phyloP scores from a whole-genome alignment of 1,284 basidiomycete genomes.

The Ceratobasidium sp. region DNA sequence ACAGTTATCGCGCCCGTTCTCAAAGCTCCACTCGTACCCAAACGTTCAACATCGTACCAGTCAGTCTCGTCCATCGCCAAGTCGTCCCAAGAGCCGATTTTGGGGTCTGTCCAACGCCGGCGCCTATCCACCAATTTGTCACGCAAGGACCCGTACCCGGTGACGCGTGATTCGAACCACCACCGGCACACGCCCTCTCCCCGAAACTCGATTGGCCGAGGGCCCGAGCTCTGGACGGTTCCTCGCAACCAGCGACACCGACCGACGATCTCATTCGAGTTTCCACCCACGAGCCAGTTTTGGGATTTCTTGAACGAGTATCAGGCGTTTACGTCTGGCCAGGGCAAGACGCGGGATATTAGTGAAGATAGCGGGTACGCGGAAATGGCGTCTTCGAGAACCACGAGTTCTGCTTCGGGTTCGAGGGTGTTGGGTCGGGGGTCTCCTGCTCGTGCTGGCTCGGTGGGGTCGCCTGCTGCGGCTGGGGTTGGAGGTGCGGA shows the following conservation, averaged over 20 bases:
- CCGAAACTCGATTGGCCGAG: not conserved
- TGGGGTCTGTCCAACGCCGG: not conserved
- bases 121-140: not conserved
- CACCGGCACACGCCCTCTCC: not conserved
- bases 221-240: constrained; percentile 6
- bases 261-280: constrained; percentile 32
- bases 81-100: not conserved
- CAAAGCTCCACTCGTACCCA: not conserved
- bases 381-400: not conserved
- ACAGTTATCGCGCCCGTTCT: not conserved
- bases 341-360: not conserved
- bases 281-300: constrained; percentile 31
- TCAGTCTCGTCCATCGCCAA: not conserved
- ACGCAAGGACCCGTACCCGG: constrained; percentile 1
- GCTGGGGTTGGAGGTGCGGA: not conserved
- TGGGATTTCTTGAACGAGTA: constrained; percentile 33
- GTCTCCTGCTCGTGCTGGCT: too few relatives aligned
- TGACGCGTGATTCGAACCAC: not conserved
- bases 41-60: constrained; percentile 16
- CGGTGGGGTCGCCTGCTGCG: too few relatives aligned
- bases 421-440: not conserved
- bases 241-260: not conserved
- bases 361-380: constrained; percentile 16
- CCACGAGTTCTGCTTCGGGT: not conserved
- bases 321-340: not conserved